Percentiles rank a stretch among this genome's conserved stretches.
Evolutionary conservation across 2,329 filamentous ascomycete genomes (phyloP).

Genomic region (Penicillium griseofulvum): DNA sequence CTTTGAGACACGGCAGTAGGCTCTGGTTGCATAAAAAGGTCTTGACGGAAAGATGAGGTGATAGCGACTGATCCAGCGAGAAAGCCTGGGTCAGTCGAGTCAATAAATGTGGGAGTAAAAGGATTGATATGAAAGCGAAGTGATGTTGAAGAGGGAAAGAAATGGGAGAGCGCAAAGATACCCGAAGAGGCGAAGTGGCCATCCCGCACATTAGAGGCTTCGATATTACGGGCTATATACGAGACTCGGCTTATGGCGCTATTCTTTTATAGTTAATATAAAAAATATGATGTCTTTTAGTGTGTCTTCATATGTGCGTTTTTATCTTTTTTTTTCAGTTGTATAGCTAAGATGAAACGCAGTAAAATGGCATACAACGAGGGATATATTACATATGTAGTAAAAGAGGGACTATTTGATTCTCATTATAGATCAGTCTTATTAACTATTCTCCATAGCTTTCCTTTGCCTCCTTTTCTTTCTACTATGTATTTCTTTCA

Average conservation of each 20-base stretch:
- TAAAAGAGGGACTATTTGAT: not conserved
- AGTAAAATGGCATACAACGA: too few relatives aligned
- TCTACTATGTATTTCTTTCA: not conserved
- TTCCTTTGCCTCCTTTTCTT: too few relatives aligned
- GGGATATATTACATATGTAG: too few relatives aligned
- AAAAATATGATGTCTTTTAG: too few relatives aligned
- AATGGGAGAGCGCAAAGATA: conserved; percentile 2
- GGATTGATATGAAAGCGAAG: conserved; percentile 10
- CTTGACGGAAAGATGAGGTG: conserved; percentile 32
- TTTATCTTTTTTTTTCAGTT: too few relatives aligned
- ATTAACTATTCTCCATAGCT: not conserved
- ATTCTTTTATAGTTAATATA: too few relatives aligned
- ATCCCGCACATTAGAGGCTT: conserved; percentile 12
- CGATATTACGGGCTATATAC: not conserved
- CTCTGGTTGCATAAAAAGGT: conserved; percentile 66
- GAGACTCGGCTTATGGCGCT: too few relatives aligned
- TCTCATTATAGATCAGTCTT: not conserved
- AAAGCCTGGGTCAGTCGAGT: conserved; percentile 51
- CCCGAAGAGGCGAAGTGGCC: conserved; percentile 17
- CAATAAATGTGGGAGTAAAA: conserved; percentile 4
- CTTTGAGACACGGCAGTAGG: conserved; percentile 50
- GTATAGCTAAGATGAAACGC: too few relatives aligned
- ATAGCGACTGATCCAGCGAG: conserved; percentile 56
- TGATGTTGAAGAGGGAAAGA: conserved; percentile 13
- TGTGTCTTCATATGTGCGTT: too few relatives aligned